Evolutionary conservation across 164 flowering plant species (phyloP).

Genomic region (Echeveria elegans): DNA sequence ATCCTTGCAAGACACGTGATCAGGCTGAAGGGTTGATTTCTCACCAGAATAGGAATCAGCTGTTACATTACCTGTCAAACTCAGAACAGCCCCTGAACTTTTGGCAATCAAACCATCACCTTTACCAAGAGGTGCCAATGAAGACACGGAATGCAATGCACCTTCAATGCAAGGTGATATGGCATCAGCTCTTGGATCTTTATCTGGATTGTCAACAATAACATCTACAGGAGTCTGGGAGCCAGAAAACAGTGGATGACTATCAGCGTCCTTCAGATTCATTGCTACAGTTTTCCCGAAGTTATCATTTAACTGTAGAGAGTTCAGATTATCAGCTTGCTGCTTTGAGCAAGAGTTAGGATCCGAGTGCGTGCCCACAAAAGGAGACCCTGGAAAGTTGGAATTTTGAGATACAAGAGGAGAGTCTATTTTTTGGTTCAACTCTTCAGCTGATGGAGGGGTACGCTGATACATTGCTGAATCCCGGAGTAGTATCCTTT

Average conservation of each 20-base stretch:
- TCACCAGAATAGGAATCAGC: constrained; percentile 7
- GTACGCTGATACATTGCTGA: constrained; percentile 34
- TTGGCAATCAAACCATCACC: constrained; percentile 19
- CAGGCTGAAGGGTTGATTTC: constrained; percentile 9
- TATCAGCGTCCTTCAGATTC: constrained; percentile 12
- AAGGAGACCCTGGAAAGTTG: constrained; percentile 6
- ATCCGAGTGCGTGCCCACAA: constrained; percentile 11
- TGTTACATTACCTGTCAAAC: constrained; percentile 11
- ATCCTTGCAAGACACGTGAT: constrained; percentile 11
- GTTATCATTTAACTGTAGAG: constrained; percentile 12
- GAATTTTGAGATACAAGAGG: background rate
- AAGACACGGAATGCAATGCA: background rate
- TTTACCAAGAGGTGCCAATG: constrained; percentile 68
- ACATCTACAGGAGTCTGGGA: constrained; percentile 20
- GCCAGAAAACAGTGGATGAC: constrained; percentile 53
- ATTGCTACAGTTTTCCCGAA: constrained; percentile 9
- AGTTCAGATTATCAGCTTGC: background rate
- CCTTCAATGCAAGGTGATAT: background rate
- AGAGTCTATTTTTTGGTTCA: background rate
- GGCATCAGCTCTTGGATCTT: background rate
- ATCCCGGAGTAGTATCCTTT: constrained; percentile 42
- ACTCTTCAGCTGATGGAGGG: constrained; percentile 5
- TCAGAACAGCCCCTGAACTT: constrained; percentile 12
- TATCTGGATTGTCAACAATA: background rate
- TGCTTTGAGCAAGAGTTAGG: constrained; percentile 2